Base-by-base conservation (phyloP, 78 protist species). In the Speleostelium caveatum region DNA sequence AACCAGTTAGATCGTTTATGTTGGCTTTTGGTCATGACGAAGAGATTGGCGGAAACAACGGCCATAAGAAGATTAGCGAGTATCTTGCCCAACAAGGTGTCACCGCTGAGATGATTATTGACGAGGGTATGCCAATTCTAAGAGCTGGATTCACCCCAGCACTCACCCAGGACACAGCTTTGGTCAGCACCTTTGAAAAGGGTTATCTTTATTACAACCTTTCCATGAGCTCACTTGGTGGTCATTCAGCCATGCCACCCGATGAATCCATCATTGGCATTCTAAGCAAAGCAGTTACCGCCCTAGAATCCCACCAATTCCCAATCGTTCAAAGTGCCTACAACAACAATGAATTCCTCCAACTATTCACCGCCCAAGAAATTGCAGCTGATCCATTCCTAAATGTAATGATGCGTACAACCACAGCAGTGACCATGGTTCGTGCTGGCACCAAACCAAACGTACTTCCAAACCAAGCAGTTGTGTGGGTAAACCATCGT, bases 401-500 rank as follows among this genome's bases (percentile, higher is more conserved):
- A 3, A 24, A 51, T n/a, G 53, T 60, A 10, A 51, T 67, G 67
- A 56, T 38, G 3, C 21, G 51, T 26, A 80, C 89, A 0, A 80
- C 89, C 16, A 80, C 89, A 0, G 30, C 89, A 0, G 39, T 80
- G 2, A 67, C 89, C 6, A 65, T 80, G 67, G 12, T 68, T 61
- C 75, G 74, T 5, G 36, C 73, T 28, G 89, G 89, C 36, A 56
- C 60, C 24, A 80, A 80, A 61, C 58, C 69, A 68, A 80, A 80
- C 22, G 58, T 80, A 1, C 14, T 68, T 0, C 73, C 89, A 36
- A 67, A 32, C 0, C 8, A 45, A 4, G 89, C 77, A 6, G 38
- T 69, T 28, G 77, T 69, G 1, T 80, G 89, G 89, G 73, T 80
- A n/a, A 66, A 38, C n/a, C 89, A 80, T 68, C 59, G 89, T 39